Evolutionary conservation across 345 rosid genomes (phyloP), one percentile per base, ranked within the genome.

Genomic region (Eucalyptus microcorys): DNA sequence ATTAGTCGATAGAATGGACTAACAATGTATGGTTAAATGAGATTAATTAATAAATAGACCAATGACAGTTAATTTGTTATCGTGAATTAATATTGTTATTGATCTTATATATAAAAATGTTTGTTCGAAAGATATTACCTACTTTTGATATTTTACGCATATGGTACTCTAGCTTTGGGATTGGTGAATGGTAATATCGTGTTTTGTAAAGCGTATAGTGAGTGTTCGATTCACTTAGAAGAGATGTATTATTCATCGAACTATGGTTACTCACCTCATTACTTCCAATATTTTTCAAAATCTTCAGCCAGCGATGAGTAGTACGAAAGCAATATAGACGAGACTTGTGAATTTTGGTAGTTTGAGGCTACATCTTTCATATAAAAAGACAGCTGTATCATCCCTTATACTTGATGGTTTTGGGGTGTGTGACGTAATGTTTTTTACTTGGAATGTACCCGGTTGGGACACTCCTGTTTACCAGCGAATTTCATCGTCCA

Each of bases 221-320:
- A 55, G 61, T 55, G 13, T 55, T 55, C 13, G 13, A 55, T 55
- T 26, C 14, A 4, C 30, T 10, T 55, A 55, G 7, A 55, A 55
- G 6, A 55, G 3, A 24, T 55, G 7, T 1, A 24, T 24, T 24
- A 55, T 1, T 55, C 3, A 55, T 4, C 2, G 13, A 55, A 0
- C 3, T 55, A 26, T 55, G 30, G 5, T 55, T 55, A 22, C 0
- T 55, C 6, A 22, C 14, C 6, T 2, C 30, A 24, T 55, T 55
- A 55, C 61, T 55, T 55, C 61, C 3, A 55, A 55, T 55, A 0
- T 55, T 55, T 55, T 55, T 9, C 61, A 55, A 0, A 24, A 2
- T 55, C 13, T 22, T 55, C 1, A 55, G 14, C 61, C 30, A 8
- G 30, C 0, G 12, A 55, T 21, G 27, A 55, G 61, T 55, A 55